phyloP scores from a whole-genome alignment of 2,329 filamentous ascomycete genomes.

The Colletotrichum incanum region DNA sequence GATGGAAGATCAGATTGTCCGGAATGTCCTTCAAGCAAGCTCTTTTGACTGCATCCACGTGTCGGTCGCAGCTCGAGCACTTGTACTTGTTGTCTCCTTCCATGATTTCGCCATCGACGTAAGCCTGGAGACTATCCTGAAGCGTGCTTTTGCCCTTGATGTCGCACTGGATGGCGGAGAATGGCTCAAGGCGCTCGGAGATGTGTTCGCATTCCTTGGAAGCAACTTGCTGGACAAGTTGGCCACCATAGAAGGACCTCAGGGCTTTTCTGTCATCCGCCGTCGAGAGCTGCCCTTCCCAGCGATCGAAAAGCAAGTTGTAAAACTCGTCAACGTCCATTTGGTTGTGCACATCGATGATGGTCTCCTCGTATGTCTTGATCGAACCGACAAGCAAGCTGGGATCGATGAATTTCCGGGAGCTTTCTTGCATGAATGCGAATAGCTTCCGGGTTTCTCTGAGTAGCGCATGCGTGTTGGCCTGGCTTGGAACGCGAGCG shows the following conservation, averaged over 20 bases:
- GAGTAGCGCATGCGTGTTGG: conserved; percentile 77
- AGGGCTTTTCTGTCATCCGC: conserved; percentile 80
- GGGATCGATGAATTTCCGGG: conserved; percentile 81
- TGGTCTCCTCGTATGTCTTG: conserved; percentile 84
- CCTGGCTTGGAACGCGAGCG: conserved; percentile 69
- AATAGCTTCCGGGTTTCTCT: conserved; percentile 87
- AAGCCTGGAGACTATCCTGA: conserved; percentile 91
- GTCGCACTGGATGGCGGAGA: conserved; percentile 95
- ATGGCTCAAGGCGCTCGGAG: conserved; percentile 90
- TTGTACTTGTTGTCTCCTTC: conserved; percentile 99
- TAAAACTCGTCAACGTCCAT: conserved; percentile 99
- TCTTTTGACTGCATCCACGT: conserved; percentile 94
- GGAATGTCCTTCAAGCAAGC: conserved; percentile 94
- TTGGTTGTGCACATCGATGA: conserved; percentile 89
- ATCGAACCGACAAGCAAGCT: conserved; percentile 81
- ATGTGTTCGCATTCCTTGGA: conserved; percentile 96
- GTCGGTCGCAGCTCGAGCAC: conserved; percentile 88
- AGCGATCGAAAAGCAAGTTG: conserved; percentile 91
- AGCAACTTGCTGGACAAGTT: conserved; percentile 94
- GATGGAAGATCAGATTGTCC: conserved; percentile 94
- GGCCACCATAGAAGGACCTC: conserved; percentile 89
- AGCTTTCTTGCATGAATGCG: conserved; percentile 87
- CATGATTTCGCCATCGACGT: conserved; percentile 96
- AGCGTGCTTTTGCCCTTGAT: conserved; percentile 92
- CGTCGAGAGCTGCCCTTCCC: conserved; percentile 84